A percentile compares a stretch with the other conserved stretches of the same genome.
phyloP scores from a whole-genome alignment of 148 eudicot genomes.

The Oxyria digyna region DNA sequence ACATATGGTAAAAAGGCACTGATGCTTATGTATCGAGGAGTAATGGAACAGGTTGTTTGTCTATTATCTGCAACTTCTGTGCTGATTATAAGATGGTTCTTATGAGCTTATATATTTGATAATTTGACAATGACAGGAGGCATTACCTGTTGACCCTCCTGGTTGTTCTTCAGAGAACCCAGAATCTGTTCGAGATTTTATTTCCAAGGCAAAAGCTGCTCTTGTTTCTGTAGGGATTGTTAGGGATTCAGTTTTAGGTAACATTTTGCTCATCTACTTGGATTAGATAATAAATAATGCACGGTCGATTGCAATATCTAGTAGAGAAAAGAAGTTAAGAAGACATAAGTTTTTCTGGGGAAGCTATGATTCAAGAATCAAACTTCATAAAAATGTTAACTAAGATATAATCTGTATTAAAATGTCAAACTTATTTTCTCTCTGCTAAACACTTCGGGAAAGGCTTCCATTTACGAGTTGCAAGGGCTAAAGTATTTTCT shows the following conservation, averaged over 20 bases:
- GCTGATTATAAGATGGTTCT: neutral
- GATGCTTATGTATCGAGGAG: conserved; percentile 63
- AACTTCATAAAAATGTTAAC: neutral
- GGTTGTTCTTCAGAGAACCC: conserved; percentile 82
- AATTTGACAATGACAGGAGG: conserved; percentile 34
- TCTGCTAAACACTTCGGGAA: neutral
- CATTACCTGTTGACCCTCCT: conserved; percentile 80
- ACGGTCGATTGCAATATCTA: neutral
- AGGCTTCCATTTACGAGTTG: neutral
- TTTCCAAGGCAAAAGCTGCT: conserved; percentile 79
- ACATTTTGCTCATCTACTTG: neutral
- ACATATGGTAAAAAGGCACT: conserved; percentile 77
- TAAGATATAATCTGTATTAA: neutral
- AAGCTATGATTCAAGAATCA: neutral
- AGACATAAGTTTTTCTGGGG: neutral
- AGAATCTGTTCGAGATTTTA: conserved; percentile 62
- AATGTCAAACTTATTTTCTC: neutral
- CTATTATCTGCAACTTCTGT: neutral
- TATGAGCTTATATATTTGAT: neutral
- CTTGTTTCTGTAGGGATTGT: conserved; percentile 91
- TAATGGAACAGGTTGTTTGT: conserved; percentile 68
- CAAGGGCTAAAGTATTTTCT: neutral
- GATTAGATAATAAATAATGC: neutral
- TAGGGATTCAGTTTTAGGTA: conserved; percentile 66
- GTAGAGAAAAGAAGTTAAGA: neutral